phyloP scores from a whole-genome alignment of 164 flowering plant genomes.

The Magnolia changhungtana region DNA sequence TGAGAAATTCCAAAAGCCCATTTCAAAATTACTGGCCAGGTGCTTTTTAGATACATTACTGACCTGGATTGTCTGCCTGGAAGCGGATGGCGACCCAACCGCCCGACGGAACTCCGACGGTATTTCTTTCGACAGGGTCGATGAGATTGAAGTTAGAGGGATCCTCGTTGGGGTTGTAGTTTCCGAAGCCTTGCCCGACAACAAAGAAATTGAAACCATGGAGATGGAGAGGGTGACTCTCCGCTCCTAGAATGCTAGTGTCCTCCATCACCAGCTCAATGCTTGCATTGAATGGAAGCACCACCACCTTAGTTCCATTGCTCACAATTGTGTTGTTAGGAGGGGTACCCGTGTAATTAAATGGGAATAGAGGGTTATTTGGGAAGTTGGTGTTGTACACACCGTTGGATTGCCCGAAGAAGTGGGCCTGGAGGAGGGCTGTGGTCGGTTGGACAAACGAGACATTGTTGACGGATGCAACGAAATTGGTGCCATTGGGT shows the following conservation, averaged over 20 bases:
- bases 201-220: constrained; percentile 18
- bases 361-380: constrained; percentile 25
- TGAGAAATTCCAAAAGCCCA: too few species aligned
- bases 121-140: constrained; percentile 10
- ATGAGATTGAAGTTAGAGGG: constrained; percentile 11
- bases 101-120: constrained; percentile 8
- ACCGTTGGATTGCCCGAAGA: constrained; percentile 36
- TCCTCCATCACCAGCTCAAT: constrained; percentile 63
- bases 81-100: constrained; percentile 13
- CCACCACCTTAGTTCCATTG: constrained; percentile 44
- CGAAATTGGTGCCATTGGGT: constrained; percentile 47
- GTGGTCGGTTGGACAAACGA: constrained; percentile 45
- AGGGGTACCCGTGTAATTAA: constrained; percentile 57
- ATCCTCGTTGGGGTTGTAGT: constrained; percentile 11
- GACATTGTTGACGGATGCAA: constrained; percentile 52
- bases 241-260: constrained; percentile 16
- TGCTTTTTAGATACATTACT: neutral
- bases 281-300: constrained; percentile 44
- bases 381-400: constrained; percentile 58
- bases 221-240: constrained; percentile 14
- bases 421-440: constrained; percentile 52
- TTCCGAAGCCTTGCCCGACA: constrained; percentile 14
- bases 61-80: constrained; percentile 13
- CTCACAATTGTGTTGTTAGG: constrained; percentile 41
- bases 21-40: too few species aligned